Percentiles rank a stretch among this genome's conserved stretches.
Evolutionary conservation across 1,284 basidiomycete genomes (phyloP).

Genomic region (Moesziomyces sp.): DNA sequence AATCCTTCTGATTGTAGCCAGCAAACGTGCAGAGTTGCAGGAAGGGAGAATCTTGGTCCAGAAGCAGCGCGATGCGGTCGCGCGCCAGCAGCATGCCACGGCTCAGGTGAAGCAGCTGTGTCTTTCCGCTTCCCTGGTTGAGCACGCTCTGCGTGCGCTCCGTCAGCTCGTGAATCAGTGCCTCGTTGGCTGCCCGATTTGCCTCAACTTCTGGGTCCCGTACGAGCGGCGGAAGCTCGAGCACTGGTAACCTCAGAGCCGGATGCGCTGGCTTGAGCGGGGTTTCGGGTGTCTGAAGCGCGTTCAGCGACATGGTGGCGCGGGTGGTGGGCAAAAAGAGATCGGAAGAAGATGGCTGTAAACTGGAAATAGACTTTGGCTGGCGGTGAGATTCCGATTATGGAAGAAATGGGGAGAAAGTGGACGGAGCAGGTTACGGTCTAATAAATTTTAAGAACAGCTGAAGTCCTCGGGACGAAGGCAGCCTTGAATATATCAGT

Average conservation of each 20-base stretch:
- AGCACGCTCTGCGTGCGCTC: conserved; percentile 3
- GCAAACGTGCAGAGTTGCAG: conserved; percentile 7
- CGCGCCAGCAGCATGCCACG: conserved; percentile 6
- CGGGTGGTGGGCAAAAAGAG: not conserved
- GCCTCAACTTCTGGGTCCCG: not conserved
- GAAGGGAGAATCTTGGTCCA: conserved; percentile 5
- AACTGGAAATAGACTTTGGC: not conserved
- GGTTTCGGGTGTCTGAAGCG: conserved; percentile 3
- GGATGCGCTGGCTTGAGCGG: conserved; percentile 6
- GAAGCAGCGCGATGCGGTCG: conserved; percentile 4
- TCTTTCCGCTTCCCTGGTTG: conserved; percentile 3
- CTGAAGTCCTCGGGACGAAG: no score
- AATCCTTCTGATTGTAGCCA: conserved; percentile 5
- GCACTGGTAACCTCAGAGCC: conserved; percentile 5
- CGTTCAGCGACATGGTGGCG: conserved; percentile 1
- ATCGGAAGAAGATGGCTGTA: not conserved
- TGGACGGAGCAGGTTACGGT: no score
- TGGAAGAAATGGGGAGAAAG: no score
- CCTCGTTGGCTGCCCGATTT: conserved; percentile 4
- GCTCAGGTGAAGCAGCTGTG: conserved; percentile 4
- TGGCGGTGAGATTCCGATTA: no score
- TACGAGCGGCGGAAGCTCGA: conserved; percentile 3
- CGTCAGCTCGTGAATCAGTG: not conserved
- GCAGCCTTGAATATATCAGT: no score
- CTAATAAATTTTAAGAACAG: no score